Evolutionary conservation across 768 basidiomycete species (phyloP), one percentile per base, ranked within the genome.

Genomic region (Holtermannia corniformis): DNA sequence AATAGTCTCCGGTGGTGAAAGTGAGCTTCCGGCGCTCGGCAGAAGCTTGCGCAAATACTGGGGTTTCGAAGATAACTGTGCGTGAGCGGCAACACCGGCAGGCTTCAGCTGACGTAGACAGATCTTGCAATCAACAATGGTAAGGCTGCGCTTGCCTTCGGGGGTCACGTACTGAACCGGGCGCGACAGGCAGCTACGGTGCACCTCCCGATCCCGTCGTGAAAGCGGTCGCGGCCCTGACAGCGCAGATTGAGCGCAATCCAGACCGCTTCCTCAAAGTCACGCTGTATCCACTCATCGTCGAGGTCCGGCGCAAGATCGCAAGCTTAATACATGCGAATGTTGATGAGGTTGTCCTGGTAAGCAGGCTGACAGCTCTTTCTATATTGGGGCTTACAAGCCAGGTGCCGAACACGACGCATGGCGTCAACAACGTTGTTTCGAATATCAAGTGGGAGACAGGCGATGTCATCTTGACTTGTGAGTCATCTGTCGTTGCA

Each of bases 391-490:
- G 23, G 37, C 10, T 13, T 13, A 49, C 24, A 14, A 21, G 27
- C n/a, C n/a, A 28, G 16, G 64, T 64, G 0, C 70, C 77, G 0
- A 86, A 85, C 59, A 78, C 84, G 0, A 82, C 82, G 0, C 76
- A 79, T 57, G 84, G 80, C 2, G 59, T 89, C 27, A 81, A 82
- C 58, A 85, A 81, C 10, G 73, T 89, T 47, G 65, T 86, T 26
- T 72, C 77, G 44, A 86, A 86, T 54, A 75, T 90, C 25, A 73
- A 78, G 32, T 87, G 83, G 84, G 74, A 78, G 32, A 65, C 79
- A 46, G 81, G 78, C 0, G 87, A 90, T 67, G 72, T 84, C 7
- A 75, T 90, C 49, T 72, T 87, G 43, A 74, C 71, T 13, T 79
- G 84, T 85, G 43, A 50, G 61, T 57, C 13, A 7, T 13, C 24